phyloP scores from a whole-genome alignment of 306 rosid species.

The Rosa persica region DNA sequence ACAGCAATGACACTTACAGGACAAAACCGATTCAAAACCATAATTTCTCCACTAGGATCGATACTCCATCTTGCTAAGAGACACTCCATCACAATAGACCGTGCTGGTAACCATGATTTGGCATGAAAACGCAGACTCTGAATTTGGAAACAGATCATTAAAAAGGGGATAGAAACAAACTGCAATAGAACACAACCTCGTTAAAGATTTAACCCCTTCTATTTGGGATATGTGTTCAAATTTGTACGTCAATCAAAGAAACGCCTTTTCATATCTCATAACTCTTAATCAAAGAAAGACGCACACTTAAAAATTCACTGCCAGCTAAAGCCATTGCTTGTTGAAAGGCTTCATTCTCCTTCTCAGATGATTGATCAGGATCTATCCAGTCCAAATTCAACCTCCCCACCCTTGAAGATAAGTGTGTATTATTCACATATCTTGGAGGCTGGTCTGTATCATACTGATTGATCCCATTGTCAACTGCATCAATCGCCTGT shows the following conservation, averaged over 20 bases:
- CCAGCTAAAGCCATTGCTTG: conserved; percentile 88
- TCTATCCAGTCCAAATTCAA: conserved; percentile 92
- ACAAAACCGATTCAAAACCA: conserved; percentile 75
- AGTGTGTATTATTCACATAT: conserved; percentile 91
- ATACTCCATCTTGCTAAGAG: conserved; percentile 62
- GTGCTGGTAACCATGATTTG: conserved; percentile 96
- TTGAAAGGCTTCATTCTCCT: conserved; percentile 87
- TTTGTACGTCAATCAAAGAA: not conserved
- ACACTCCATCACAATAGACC: conserved; percentile 81
- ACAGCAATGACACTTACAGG: conserved; percentile 64
- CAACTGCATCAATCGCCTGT: conserved; percentile 96
- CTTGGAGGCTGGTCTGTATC: conserved; percentile 89
- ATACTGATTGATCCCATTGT: conserved; percentile 87
- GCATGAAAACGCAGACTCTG: conserved; percentile 76
- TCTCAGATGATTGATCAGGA: conserved; percentile 80
- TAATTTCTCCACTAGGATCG: conserved; percentile 88
- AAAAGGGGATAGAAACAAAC: not conserved
- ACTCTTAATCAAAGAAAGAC: conserved; percentile 15
- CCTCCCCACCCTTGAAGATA: conserved; percentile 89
- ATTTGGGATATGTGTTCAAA: not conserved
- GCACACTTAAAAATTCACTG: conserved; percentile 78
- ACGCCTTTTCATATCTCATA: not conserved
- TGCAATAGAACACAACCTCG: not conserved
- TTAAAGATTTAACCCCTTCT: not conserved
- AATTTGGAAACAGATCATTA: conserved; percentile 5